Evolutionary conservation across 2,329 filamentous ascomycete species (phyloP).

Genomic region (Claviceps sorghi): DNA sequence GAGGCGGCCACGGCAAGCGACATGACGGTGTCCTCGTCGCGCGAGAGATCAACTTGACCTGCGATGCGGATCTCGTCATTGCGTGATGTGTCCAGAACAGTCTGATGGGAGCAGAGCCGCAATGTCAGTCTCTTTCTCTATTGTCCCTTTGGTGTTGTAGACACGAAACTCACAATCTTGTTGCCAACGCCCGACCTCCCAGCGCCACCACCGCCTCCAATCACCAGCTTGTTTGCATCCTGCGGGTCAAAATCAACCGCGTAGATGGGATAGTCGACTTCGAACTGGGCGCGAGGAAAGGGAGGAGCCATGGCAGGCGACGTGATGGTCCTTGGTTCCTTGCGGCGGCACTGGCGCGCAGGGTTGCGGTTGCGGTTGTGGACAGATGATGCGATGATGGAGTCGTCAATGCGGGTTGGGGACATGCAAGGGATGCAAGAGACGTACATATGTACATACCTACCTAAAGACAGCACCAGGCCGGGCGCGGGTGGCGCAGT

Average conservation of each 20-base stretch:
- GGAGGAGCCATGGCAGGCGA: conserved; percentile 20
- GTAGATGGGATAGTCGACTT: conserved; percentile 72
- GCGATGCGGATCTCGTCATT: conserved; percentile 48
- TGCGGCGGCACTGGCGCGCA: background rate
- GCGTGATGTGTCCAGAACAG: conserved; percentile 54
- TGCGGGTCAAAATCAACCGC: conserved; percentile 77
- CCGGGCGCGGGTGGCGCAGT: too few species aligned
- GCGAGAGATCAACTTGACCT: conserved; percentile 62
- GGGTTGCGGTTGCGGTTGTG: background rate
- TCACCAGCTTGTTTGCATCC: conserved; percentile 59
- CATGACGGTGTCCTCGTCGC: conserved; percentile 78
- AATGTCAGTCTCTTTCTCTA: background rate
- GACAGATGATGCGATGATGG: background rate
- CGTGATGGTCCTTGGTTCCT: background rate
- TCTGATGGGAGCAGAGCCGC: conserved; percentile 27
- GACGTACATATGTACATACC: too few species aligned
- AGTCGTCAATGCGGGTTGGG: background rate
- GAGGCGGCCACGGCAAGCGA: conserved; percentile 61
- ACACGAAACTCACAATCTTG: conserved; percentile 53
- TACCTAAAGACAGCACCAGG: too few species aligned
- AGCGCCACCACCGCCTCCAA: conserved; percentile 78
- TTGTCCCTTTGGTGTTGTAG: background rate
- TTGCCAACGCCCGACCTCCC: conserved; percentile 71
- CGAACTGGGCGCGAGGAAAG: conserved; percentile 42
- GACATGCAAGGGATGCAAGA: too few species aligned